A percentile compares a stretch with the other conserved stretches of the same genome.
phyloP scores from a whole-genome alignment of 441 rosid genomes.

The Gossypium lobatum region DNA sequence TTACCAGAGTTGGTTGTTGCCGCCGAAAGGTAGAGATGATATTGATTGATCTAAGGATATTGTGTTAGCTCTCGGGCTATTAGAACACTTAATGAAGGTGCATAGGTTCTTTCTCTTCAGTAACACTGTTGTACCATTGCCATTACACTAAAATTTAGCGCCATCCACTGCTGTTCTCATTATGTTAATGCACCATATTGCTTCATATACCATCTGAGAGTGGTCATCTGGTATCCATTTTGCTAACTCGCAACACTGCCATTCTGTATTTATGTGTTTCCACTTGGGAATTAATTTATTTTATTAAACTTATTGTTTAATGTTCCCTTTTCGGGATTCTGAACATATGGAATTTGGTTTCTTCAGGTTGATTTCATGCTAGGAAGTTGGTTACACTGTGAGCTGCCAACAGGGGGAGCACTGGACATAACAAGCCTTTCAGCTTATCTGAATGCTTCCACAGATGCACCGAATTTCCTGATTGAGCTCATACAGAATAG shows the following conservation, averaged over 20 bases:
- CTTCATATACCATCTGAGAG: background rate
- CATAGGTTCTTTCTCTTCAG: background rate
- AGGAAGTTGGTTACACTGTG: slow-evolving; percentile 78
- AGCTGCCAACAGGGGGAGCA: slow-evolving; percentile 64
- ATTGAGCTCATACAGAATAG: slow-evolving; percentile 64
- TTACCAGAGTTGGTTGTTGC: background rate
- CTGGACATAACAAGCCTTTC: slow-evolving; percentile 74
- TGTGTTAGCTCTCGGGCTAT: background rate
- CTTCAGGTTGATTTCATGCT: slow-evolving; percentile 71
- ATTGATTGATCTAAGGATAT: background rate
- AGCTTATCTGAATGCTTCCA: slow-evolving; percentile 54
- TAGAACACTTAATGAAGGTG: background rate
- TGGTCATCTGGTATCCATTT: background rate
- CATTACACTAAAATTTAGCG: background rate
- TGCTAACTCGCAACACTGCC: background rate
- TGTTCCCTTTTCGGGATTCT: background rate
- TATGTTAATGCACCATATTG: background rate
- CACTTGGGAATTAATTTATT: background rate
- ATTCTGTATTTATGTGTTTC: background rate
- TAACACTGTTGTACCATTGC: background rate
- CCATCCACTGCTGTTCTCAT: background rate
- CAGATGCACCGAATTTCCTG: slow-evolving; percentile 72
- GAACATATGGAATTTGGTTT: background rate
- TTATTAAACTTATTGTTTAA: background rate
- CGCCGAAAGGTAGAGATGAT: background rate